Evolutionary conservation across 2,329 filamentous ascomycete species (phyloP).

Genomic region (Diplocarpon mali): DNA sequence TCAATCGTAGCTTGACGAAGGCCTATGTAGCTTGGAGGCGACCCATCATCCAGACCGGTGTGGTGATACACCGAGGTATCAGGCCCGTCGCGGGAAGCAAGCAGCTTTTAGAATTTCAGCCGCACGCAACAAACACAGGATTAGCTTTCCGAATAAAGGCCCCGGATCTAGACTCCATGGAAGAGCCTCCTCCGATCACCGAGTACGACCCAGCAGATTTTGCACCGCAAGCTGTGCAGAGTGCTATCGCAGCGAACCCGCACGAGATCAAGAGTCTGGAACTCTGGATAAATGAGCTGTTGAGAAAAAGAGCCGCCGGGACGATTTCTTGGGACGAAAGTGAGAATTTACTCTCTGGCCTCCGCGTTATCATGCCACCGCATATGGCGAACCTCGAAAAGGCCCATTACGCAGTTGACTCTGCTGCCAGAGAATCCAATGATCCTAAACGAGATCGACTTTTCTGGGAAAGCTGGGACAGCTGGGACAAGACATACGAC

Average conservation of each 20-base stretch:
- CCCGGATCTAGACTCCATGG: background rate
- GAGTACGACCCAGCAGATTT: background rate
- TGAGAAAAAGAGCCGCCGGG: background rate
- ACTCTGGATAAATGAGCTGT: constrained; percentile 3
- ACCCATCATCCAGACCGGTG: background rate
- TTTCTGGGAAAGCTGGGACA: constrained; percentile 1
- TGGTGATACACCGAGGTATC: background rate
- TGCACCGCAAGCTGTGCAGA: background rate
- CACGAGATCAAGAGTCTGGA: background rate
- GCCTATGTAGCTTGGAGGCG: background rate
- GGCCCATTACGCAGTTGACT: constrained; percentile 1
- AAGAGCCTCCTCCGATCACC: too few relatives aligned
- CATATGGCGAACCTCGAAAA: background rate
- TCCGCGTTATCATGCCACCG: constrained; percentile 5
- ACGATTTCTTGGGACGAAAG: constrained; percentile 3
- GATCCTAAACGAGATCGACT: background rate
- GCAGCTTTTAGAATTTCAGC: background rate
- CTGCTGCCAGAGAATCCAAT: background rate
- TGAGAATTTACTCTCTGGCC: constrained; percentile 2
- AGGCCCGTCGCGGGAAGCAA: background rate
- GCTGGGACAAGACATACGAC: background rate
- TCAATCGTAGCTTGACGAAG: too few relatives aligned
- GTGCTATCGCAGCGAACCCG: background rate
- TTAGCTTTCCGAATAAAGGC: background rate
- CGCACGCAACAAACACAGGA: background rate